A percentile compares a stretch with the other conserved stretches of the same genome.
Conservation (phyloP, 805 yeast genomes). For the Metschnikowia matae region DNA sequence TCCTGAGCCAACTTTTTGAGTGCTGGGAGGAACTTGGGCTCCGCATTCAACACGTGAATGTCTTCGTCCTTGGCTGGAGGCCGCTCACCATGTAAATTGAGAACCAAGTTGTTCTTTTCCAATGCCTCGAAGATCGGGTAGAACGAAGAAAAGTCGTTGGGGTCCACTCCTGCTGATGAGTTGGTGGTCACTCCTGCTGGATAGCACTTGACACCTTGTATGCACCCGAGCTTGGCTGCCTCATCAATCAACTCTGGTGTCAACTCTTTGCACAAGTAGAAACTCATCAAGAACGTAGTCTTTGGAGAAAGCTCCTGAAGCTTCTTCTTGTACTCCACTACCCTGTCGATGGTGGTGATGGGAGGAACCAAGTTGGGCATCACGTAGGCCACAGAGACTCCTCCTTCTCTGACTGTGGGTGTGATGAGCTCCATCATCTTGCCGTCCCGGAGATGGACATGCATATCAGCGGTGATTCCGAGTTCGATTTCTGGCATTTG, state of each 20-base stretch:
- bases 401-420: conserved; percentile 88
- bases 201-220: conserved; percentile 90
- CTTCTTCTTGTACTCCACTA: conserved; percentile 59
- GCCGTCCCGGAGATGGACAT: conserved; percentile 94
- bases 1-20: conserved; percentile 68
- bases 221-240: conserved; percentile 66
- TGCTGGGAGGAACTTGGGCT: conserved; percentile 87
- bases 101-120: conserved; percentile 71
- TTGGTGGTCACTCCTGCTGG: conserved; percentile 99
- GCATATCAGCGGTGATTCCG: conserved; percentile 85
- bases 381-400: conserved; percentile 83
- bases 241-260: conserved; percentile 81
- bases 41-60: conserved; percentile 91
- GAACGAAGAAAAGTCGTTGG: conserved; percentile 82
- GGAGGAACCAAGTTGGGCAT: conserved; percentile 98
- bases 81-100: conserved; percentile 94
- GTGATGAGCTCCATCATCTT: conserved; percentile 87
- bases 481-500: conserved; percentile 41
- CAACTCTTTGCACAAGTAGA: conserved; percentile 71
- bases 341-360: conserved; percentile 69
- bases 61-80: conserved; percentile 57
- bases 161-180: conserved; percentile 87
- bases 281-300: conserved; percentile 88
- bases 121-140: conserved; percentile 88
- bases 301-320: conserved; percentile 67